Base-by-base conservation (phyloP, 1,284 basidiomycete species). In the Malassezia dermatis region DNA sequence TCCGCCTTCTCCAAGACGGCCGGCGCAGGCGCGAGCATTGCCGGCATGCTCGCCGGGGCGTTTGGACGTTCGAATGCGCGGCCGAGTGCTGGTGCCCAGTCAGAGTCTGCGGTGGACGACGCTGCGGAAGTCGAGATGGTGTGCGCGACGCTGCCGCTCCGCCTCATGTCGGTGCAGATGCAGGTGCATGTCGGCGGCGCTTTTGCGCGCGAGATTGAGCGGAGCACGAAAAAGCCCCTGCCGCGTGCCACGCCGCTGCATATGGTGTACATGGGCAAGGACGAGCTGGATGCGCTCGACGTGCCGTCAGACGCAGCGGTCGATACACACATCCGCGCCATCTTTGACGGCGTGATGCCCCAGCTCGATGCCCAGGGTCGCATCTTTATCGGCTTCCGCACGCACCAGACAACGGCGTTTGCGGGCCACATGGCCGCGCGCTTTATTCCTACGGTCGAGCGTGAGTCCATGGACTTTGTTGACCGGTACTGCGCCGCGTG, bases 371-470 rank as follows among this genome's bases (percentile, higher is more conserved):
- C 56, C 23, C 65, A 72, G 39, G 75, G 74, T 3, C 60, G 73
- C 28, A 71, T 77, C 39, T 76, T 75, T 42, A 76, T 77, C 49
- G 76, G 76, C 11, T 75, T 75, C 64, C 66, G 69, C 17, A 91
- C 89, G 6, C 84, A 81, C 21, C 93, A 98, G 76, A 94, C 90
- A 6, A 94, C 90, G 2, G 89, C 90, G 45, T 83, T 94, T 41
- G 88, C 87, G 3, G 90, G 90, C 0, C 89, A 93, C 67, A 83
- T 96, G 75, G 83, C 89, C 1, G 85, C 88, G 2, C 81, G 90
- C 8, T 96, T 96, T 72, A 94, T 98, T 56, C 89, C 90, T 0
- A 98, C 93, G 0, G 93, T 98, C 2, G 93, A 98, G 76, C 82
- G 93, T 61, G 93, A 98, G 76, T 88, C 87, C 0, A 85, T 95